Conservation (phyloP, 2,329 filamentous ascomycete species). For the Aureobasidium sp. region DNA sequence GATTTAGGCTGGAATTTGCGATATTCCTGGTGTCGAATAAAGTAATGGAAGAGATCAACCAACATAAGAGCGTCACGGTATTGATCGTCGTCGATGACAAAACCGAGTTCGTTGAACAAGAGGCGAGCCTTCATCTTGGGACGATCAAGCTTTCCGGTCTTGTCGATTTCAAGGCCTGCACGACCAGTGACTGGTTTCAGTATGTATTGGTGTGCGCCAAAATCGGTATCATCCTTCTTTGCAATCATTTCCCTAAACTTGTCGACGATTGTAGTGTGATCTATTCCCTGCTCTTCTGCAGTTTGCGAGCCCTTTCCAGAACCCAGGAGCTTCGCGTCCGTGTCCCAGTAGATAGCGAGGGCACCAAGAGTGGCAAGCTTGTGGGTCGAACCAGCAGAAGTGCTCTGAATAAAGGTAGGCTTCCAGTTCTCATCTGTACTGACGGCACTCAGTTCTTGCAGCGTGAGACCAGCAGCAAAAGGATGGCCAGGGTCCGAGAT, state of each 20-base stretch:
- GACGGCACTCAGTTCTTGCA: conserved; percentile 94
- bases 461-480: conserved; percentile 83
- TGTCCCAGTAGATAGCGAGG: conserved; percentile 96
- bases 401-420: conserved; percentile 90
- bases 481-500: conserved; percentile 92
- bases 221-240: conserved; percentile 52
- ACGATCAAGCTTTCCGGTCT: conserved; percentile 69
- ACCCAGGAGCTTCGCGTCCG: conserved; percentile 76
- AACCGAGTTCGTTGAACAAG: conserved; percentile 92
- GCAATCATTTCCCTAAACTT: conserved; percentile 75
- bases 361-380: conserved; percentile 89
- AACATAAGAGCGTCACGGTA: conserved; percentile 98
- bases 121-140: conserved; percentile 87
- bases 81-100: conserved; percentile 95
- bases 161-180: conserved; percentile 90
- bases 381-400: conserved; percentile 66
- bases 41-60: conserved; percentile 97
- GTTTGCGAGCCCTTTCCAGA: conserved; percentile 66
- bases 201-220: conserved; percentile 76
- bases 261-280: conserved; percentile 69
- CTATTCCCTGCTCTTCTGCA: conserved; percentile 52
- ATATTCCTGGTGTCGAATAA: conserved; percentile 95
- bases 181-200: conserved; percentile 92
- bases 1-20: conserved; percentile 85
- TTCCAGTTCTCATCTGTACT: conserved; percentile 94